A percentile compares a stretch with the other conserved stretches of the same genome.
These are phyloP conservation scores for Pneumocystis murina DNA, from an alignment of 1,139 yeast species.

Conservation along the genomic window DNA sequence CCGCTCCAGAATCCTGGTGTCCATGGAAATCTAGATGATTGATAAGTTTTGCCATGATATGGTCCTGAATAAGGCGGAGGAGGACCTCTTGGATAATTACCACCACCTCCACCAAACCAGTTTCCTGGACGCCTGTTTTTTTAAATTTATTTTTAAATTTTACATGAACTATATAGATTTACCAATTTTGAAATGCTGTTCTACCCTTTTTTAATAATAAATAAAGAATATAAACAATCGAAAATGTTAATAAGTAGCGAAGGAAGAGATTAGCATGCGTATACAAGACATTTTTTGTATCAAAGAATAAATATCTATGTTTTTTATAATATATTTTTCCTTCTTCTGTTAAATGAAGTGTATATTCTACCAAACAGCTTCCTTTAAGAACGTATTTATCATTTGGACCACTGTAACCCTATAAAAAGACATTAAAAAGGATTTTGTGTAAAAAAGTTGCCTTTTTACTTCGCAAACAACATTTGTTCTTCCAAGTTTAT, in stretches of 20 bases:
- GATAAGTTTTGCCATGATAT: not conserved
- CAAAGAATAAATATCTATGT: not conserved
- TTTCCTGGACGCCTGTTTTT: not conserved
- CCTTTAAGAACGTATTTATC: slow-evolving; percentile 3
- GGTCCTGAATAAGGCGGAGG: not conserved
- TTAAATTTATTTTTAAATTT: not conserved
- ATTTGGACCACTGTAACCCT: slow-evolving; percentile 3
- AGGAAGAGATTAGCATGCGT: not conserved
- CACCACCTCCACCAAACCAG: not conserved
- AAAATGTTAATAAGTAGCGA: not conserved
- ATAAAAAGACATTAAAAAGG: not conserved
- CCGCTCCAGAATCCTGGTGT: slow-evolving; percentile 2
- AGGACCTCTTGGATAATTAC: not conserved
- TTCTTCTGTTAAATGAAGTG: slow-evolving; percentile 4
- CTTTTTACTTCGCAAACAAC: slow-evolving; percentile 4
- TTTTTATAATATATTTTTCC: slow-evolving; percentile 13
- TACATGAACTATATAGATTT: not conserved
- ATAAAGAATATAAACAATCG: not conserved
- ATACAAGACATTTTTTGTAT: not conserved
- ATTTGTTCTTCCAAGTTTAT: slow-evolving; percentile 6
- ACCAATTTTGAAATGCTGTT: not conserved
- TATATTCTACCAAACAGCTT: slow-evolving; percentile 5
- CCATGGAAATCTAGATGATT: not conserved
- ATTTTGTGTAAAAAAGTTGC: not conserved
- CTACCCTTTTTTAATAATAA: not conserved